Base-by-base conservation (phyloP, 441 rosid genomes). In the Lagerstroemia fauriei region DNA sequence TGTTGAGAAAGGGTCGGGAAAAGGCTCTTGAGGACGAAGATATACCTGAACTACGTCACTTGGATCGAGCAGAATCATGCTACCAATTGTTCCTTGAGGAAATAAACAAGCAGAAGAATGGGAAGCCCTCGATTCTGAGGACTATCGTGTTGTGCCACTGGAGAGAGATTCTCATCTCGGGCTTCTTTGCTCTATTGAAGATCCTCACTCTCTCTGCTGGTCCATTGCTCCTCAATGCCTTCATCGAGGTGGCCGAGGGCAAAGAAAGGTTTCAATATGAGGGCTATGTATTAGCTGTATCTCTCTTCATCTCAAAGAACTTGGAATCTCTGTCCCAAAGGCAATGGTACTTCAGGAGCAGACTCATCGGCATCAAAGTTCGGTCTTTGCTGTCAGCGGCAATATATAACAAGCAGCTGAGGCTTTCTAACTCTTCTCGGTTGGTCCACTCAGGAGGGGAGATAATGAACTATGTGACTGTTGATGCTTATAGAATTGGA, bases 401-500 rank as follows among this genome's bases (percentile, higher is more conserved):
- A 71, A 91, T 97, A 78, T 94, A 94, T 83, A 92, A 89, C 89
- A 97, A 97, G 82, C 99, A 95, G 80, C 80, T 97, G 72, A 90
- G 93, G 80, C 80, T 97, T 82, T 94, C 96, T 59, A 97, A 93
- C 80, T 88, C 95, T 44, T 91, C 95, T 48, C 89, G 93, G 81
- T 27, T 91, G 89, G 83, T 85, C 61, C 99, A 96, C 87, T 93
- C 99, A 1, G 91, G 95, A 0, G 92, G 99, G 22, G 98, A 96
- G 91, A 92, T 95, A 61, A 92, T 92, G 93, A 96, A 95, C 87
- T 96, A 94, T 81, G 97, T 95, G 4, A 90, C 95, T 0, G 97
- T 94, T 2, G 99, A 96, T 91, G 98, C 99, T 24, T 95, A 94
- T 59, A 88, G 98, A 79, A 92, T 96, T 27, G 99, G 99, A 9